Base-by-base conservation (phyloP, 768 basidiomycete genomes). In the Inosperma sp. region DNA sequence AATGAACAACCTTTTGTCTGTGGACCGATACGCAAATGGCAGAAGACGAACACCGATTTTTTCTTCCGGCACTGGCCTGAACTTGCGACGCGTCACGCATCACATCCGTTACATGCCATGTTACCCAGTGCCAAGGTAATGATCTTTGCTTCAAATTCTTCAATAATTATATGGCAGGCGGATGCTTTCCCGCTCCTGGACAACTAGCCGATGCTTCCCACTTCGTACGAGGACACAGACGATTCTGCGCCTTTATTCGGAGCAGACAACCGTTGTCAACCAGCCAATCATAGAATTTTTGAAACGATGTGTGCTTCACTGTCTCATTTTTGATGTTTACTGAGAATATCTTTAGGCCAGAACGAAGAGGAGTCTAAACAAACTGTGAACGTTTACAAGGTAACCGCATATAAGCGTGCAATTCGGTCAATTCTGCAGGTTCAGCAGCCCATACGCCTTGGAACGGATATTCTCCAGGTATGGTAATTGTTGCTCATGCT, bases 401-500 rank as follows among this genome's bases (percentile, higher is more conserved):
- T 81, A 14, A 69, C 71, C 47, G 77, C 80, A 17, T 81, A 77
- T 55, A 63, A 65, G 36, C 71, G 63, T 49, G 80, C 80, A 3
- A 78, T 82, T 47, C 64, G 62, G 7, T 65, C 64, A 25, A 68
- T 82, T 36, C 55, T 64, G 23, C 56, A 64, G 31, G 56, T 79
- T 3, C 62, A 74, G 14, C 61, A 69, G 49, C 75, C 75, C 42
- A 69, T 81, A 46, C 67, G 60, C 35, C 71, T 76, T 6, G 73
- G 67, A 29, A 66, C 66, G 29, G 75, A 81, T 48, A 68, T 74
- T 13, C 59, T 65, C 51, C 54, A 62, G 57, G 76, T 75, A 36
- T 23, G 62, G 40, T 54, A 8, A 39, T 44, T 54, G 14, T 34
- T 12, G 34, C 13, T 23, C 7, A 33, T 27, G 10, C 7, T 8